Evolutionary conservation across 2,329 filamentous ascomycete species (phyloP), one percentile per base, ranked within the genome.

Genomic region (Hymenoscyphus infarciens): DNA sequence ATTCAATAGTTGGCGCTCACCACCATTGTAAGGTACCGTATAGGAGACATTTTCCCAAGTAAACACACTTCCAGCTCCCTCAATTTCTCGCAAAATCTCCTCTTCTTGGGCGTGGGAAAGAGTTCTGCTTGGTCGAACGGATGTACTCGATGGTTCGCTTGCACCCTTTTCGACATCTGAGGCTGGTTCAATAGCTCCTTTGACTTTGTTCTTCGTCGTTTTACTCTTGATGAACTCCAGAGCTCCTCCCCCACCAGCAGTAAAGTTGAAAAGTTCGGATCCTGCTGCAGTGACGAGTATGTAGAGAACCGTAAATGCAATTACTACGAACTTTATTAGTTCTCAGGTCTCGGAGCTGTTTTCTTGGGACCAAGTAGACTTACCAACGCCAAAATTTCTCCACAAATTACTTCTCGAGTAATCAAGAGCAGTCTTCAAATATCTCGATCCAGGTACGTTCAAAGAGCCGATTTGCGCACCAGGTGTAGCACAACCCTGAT

Each of bases 271-370:
- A 0, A 83, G 68, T 70, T 96, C 91, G 16, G 88, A 87, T 0
- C 87, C 89, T 25, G 89, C 67, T 5, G 89, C 82, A 0, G 90
- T 94, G 33, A 94, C 75, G 11, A 87, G 67, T 13, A 96, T 83
- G 71, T 94, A 96, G 5, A 92, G 81, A 0, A 91, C 79, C 1
- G 86, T 83, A 67, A 91, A 95, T 0, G 88, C 90, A 68, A 93
- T 86, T 1, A 95, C 76, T 65, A 57, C 1, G 54, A 29, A n/a
- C 1, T 42, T 25, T 25, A 19, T 52, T 11, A 52, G 45, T 52
- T 52, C 19, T 8, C 19, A 11, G 42, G 4, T 10, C 25, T 22
- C n/a, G 25, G 19, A 49, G 42, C 33, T 49, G 2, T 22, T 11
- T 49, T 49, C n/a, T 11, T 7, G 25, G 56, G 16, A 8, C 5